These are phyloP conservation scores for Zygotorulaspora danielsina DNA, from an alignment of 805 yeast species.

Conservation along the genomic window DNA sequence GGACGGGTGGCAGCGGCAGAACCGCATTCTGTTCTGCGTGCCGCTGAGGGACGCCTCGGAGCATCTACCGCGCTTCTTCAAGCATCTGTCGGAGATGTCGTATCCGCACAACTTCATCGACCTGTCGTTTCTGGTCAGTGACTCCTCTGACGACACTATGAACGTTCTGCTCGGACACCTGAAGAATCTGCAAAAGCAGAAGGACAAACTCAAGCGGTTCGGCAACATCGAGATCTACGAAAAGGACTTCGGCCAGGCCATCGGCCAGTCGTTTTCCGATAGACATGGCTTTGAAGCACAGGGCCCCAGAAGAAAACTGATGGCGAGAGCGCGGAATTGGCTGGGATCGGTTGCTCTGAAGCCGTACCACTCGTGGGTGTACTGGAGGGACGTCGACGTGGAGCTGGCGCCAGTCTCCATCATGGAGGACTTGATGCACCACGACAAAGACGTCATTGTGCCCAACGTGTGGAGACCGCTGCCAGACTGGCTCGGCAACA, in stretches of 20 bases:
- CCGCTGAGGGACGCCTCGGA: conserved; percentile 90
- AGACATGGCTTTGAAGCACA: conserved; percentile 95
- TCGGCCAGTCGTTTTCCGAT: conserved; percentile 90
- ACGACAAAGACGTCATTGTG: conserved; percentile 84
- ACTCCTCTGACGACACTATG: conserved; percentile 85
- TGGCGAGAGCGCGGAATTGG: conserved; percentile 98
- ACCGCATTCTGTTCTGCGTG: conserved; percentile 77
- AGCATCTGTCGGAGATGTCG: conserved; percentile 71
- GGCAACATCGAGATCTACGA: conserved; percentile 85
- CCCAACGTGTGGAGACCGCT: conserved; percentile 92
- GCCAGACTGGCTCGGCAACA: conserved; percentile 81
- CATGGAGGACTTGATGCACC: conserved; percentile 88
- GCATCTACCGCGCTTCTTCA: conserved; percentile 85
- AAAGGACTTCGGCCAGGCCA: conserved; percentile 88
- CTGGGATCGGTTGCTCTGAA: conserved; percentile 75
- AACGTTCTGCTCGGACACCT: conserved; percentile 56
- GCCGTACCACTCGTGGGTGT: conserved; percentile 93
- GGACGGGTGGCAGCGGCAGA: conserved; percentile 75
- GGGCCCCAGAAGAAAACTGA: conserved; percentile 88
- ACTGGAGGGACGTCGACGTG: conserved; percentile 98
- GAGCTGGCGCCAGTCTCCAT: conserved; percentile 82
- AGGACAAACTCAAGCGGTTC: conserved; percentile 58
- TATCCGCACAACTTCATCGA: conserved; percentile 87
- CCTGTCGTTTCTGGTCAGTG: conserved; percentile 79
- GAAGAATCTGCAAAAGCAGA: conserved; percentile 58